A percentile compares a stretch with the other conserved stretches of the same genome.
These are phyloP conservation scores for Leccinum barrowsii DNA, from an alignment of 768 basidiomycete genomes.

Conservation along the genomic window DNA sequence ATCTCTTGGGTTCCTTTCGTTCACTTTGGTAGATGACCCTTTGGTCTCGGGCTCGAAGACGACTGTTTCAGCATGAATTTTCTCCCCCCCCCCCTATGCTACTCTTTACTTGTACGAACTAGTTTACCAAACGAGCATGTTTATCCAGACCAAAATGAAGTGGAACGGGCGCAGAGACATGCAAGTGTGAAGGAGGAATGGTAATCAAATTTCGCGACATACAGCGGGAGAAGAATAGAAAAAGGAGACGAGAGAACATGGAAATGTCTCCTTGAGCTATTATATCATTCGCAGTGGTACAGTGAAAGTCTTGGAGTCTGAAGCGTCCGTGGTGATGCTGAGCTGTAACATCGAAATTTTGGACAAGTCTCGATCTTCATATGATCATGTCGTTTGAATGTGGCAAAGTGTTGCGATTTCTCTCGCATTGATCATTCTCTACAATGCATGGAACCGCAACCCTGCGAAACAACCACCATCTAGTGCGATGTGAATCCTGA, in stretches of 20 bases:
- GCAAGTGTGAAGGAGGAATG: slow-evolving; percentile 35
- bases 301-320: not conserved
- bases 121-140: too few species aligned
- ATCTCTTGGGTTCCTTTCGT: too few species aligned
- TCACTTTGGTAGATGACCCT: too few species aligned
- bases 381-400: not conserved
- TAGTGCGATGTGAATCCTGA: not conserved
- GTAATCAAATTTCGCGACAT: slow-evolving; percentile 39
- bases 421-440: not conserved
- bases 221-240: slow-evolving; percentile 21
- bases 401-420: not conserved
- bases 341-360: not conserved
- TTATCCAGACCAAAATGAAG: slow-evolving; percentile 6
- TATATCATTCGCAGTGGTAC: not conserved
- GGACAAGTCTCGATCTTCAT: not conserved
- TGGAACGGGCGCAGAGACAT: slow-evolving; percentile 39
- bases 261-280: slow-evolving; percentile 24
- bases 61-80: too few species aligned
- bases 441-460: not conserved
- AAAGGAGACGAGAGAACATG: slow-evolving; percentile 15
- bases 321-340: not conserved
- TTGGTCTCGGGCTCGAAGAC: too few species aligned
- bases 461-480: not conserved
- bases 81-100: too few species aligned
- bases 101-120: too few species aligned